phyloP scores from a whole-genome alignment of 2,329 filamentous ascomycete species.

The Arachnomyces sp. region DNA sequence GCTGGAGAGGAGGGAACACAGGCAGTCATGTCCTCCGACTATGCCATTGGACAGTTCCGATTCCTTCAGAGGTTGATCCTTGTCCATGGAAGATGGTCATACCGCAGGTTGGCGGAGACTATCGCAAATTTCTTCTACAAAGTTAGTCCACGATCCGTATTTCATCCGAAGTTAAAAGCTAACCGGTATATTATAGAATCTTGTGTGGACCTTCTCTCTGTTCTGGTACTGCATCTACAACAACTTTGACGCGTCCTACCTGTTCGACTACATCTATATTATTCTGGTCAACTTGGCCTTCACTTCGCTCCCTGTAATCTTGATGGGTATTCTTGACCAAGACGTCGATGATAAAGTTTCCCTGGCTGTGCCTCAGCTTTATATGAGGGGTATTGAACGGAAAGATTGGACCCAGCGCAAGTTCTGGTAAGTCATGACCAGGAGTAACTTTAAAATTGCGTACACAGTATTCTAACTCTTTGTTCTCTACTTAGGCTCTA shows the following conservation, averaged over 20 bases:
- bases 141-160: conserved; percentile 33
- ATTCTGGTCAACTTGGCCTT: conserved; percentile 94
- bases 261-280: conserved; percentile 97
- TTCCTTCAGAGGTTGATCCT: conserved; percentile 77
- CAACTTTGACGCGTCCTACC: conserved; percentile 92
- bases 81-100: conserved; percentile 94
- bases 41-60: conserved; percentile 88
- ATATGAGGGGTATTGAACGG: conserved; percentile 89
- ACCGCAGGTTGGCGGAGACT: conserved; percentile 80
- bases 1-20: conserved; percentile 87
- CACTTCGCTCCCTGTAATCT: conserved; percentile 85
- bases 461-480: conserved; percentile 4
- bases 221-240: conserved; percentile 98
- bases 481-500: conserved; percentile 56
- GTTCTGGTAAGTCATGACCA: conserved; percentile 68
- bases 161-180: conserved; percentile 1
- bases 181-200: conserved; percentile 53
- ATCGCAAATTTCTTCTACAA: conserved; percentile 99
- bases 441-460: no score
- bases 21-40: conserved; percentile 93
- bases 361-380: conserved; percentile 87
- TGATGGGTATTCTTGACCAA: conserved; percentile 95
- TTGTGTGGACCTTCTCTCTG: conserved; percentile 91
- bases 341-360: conserved; percentile 93
- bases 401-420: conserved; percentile 93